phyloP scores from a whole-genome alignment of 2,329 filamentous ascomycete genomes.

The Fusarium pilosicola region DNA sequence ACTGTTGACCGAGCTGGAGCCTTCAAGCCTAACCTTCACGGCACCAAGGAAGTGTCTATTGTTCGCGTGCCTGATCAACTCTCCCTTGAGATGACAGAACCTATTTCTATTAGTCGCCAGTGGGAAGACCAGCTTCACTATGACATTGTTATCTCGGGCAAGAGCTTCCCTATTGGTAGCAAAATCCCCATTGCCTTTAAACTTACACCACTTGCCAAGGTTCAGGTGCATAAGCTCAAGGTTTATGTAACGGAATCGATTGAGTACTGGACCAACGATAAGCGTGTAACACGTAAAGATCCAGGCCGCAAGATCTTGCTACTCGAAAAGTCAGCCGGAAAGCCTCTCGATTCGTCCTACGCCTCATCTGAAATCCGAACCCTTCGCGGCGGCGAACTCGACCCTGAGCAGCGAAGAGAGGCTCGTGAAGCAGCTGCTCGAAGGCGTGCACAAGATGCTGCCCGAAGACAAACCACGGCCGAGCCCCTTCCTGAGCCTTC shows the following conservation, averaged over 20 bases:
- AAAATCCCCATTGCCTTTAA: conserved; percentile 95
- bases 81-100: conserved; percentile 89
- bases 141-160: conserved; percentile 95
- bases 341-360: conserved; percentile 76
- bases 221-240: conserved; percentile 91
- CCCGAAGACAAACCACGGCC: conserved; percentile 52
- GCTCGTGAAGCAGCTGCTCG: conserved; percentile 59
- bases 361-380: conserved; percentile 80
- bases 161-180: conserved; percentile 89
- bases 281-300: conserved; percentile 85
- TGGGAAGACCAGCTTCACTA: conserved; percentile 98
- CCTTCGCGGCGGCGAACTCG: conserved; percentile 81
- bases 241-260: conserved; percentile 90
- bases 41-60: conserved; percentile 82
- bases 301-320: conserved; percentile 85
- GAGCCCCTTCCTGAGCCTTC: conserved; percentile 60
- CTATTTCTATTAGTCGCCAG: conserved; percentile 90
- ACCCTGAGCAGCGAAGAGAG: conserved; percentile 57
- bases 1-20: conserved; percentile 86
- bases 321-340: conserved; percentile 88
- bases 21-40: conserved; percentile 88
- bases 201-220: conserved; percentile 89
- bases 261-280: conserved; percentile 90
- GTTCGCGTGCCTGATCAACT: conserved; percentile 88
- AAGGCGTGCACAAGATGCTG: conserved; percentile 65